These are phyloP conservation scores for Yamadazyma takamatsuzukensis DNA, from an alignment of 805 yeast genomes.

Conservation along the genomic window DNA sequence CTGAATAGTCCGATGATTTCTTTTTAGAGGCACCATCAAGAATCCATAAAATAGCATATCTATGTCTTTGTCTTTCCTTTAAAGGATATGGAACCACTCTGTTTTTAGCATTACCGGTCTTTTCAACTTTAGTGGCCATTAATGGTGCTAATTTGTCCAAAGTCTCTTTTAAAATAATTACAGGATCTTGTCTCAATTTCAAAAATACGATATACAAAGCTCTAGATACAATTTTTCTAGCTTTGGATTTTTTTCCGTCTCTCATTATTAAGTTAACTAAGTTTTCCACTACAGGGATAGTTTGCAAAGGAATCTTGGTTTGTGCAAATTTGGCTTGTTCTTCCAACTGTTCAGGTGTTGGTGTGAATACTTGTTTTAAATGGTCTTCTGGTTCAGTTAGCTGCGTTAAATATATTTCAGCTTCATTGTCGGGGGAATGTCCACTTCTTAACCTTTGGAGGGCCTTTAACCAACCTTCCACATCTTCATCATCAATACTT, in stretches of 20 bases:
- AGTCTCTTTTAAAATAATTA: constrained; percentile 65
- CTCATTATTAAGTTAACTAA: constrained; percentile 88
- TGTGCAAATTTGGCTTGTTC: constrained; percentile 50
- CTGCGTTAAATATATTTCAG: constrained; percentile 38
- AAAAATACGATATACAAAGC: constrained; percentile 79
- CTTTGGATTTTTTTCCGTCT: constrained; percentile 81
- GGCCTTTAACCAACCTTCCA: constrained; percentile 47
- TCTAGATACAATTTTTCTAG: constrained; percentile 66
- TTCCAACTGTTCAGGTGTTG: constrained; percentile 60
- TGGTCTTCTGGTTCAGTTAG: constrained; percentile 35
- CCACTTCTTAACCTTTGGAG: constrained; percentile 36
- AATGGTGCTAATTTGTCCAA: constrained; percentile 83
- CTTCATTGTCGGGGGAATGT: constrained; percentile 26
- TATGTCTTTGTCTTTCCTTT: constrained; percentile 73
- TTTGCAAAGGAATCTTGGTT: constrained; percentile 55
- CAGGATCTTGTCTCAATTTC: constrained; percentile 74
- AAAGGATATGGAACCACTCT: constrained; percentile 80
- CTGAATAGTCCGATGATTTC: constrained; percentile 75
- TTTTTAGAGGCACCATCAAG: constrained; percentile 79
- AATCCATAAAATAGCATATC: constrained; percentile 90
- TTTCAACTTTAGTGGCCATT: constrained; percentile 69
- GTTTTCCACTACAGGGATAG: constrained; percentile 71
- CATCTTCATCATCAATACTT: constrained; percentile 34
- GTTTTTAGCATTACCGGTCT: constrained; percentile 84
- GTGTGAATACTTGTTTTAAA: constrained; percentile 43